Conservation (phyloP, 176 grass and related monocot species). For the Luzula sylvatica region DNA sequence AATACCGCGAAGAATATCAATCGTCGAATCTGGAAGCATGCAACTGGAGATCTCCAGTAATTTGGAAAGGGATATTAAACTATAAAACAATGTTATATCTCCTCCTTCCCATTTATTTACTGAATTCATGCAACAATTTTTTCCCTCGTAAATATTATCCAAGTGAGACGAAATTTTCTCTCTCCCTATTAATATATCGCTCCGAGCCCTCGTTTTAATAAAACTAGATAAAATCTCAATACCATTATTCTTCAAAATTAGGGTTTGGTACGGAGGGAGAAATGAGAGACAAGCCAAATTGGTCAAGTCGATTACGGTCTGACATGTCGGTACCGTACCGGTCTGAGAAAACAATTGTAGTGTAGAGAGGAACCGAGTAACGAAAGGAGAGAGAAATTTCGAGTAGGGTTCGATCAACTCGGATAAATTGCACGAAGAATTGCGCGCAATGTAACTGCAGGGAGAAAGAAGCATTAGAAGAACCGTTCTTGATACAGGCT, state of each 20-base stretch:
- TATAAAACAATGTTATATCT: constrained; percentile 60
- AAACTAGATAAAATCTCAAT: constrained; percentile 38
- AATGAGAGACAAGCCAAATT: constrained; percentile 49
- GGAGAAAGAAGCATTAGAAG: constrained; percentile 76
- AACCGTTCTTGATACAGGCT: constrained; percentile 68
- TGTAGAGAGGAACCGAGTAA: constrained; percentile 28
- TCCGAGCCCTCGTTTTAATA: constrained; percentile 45
- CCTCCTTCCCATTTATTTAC: constrained; percentile 52
- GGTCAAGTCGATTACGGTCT: constrained; percentile 46
- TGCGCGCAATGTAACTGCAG: constrained; percentile 44
- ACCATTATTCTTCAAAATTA: constrained; percentile 35
- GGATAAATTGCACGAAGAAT: constrained; percentile 49
- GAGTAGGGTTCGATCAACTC: constrained; percentile 28
- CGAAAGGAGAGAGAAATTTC: constrained; percentile 30
- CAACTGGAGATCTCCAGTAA: constrained; percentile 36
- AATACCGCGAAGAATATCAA: constrained; percentile 38
- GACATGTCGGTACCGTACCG: constrained; percentile 32
- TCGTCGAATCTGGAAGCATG: constrained; percentile 27
- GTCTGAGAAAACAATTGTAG: constrained; percentile 39
- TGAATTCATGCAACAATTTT: constrained; percentile 31
- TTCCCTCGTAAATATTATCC: constrained; percentile 45
- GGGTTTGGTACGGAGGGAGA: constrained; percentile 35
- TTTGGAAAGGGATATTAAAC: constrained; percentile 47
- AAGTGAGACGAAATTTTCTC: constrained; percentile 49
- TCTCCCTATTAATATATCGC: constrained; percentile 35